These are phyloP conservation scores for Deinandra increscens DNA, from an alignment of 129 eudicot genomes.

Conservation along the genomic window DNA sequence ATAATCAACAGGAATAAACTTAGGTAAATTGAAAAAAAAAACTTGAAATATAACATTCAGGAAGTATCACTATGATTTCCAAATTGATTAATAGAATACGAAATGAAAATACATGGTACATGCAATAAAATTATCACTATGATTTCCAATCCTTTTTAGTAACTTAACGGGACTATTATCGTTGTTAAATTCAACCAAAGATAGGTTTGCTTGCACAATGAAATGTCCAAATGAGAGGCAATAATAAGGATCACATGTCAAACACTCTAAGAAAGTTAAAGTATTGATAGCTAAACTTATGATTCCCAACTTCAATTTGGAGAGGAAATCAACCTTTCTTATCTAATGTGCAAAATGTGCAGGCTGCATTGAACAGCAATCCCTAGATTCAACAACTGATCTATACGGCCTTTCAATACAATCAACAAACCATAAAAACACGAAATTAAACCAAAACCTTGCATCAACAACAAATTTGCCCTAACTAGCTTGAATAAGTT, in stretches of 20 bases:
- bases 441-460: neutral
- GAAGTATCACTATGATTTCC: no score
- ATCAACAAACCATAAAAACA: slow-evolving; percentile 10
- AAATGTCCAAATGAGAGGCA: slow-evolving; percentile 1
- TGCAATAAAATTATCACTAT: slow-evolving; percentile 10
- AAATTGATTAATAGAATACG: neutral
- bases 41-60: no score
- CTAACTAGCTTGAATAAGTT: neutral
- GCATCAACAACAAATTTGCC: slow-evolving; percentile 1
- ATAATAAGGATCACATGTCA: neutral
- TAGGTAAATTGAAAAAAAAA: no score
- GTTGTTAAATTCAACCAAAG: slow-evolving; percentile 1
- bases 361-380: neutral
- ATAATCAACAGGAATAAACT: no score
- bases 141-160: neutral
- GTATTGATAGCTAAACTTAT: neutral
- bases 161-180: neutral
- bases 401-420: slow-evolving; percentile 5
- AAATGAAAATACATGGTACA: neutral
- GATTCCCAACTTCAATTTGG: no score
- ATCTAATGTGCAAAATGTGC: slow-evolving; percentile 9
- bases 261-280: neutral
- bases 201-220: neutral
- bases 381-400: slow-evolving; percentile 5
- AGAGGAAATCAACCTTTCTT: neutral